Conservation (phyloP, 192 early-diverging fungal species). For the Gigaspora rosea region DNA sequence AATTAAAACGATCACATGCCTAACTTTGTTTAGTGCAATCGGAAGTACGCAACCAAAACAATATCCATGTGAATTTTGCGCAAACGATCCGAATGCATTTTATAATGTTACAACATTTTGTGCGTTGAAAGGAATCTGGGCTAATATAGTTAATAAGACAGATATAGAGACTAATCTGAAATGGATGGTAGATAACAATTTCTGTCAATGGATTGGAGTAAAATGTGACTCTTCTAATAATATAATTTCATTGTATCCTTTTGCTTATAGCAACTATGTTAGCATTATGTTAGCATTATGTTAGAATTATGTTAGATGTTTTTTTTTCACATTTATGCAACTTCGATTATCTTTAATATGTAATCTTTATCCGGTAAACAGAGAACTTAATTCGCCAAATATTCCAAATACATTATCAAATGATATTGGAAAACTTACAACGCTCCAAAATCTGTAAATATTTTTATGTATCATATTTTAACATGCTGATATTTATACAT, state of each 20-base stretch:
- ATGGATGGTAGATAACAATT: constrained; percentile 11
- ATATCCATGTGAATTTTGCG: constrained; percentile 21
- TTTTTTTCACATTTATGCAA: neutral
- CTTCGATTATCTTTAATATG: neutral
- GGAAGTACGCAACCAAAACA: neutral
- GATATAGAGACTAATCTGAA: neutral
- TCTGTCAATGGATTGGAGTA: constrained; percentile 19
- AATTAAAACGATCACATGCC: neutral
- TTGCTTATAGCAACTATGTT: neutral
- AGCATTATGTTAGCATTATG: neutral
- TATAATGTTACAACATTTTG: constrained; percentile 22
- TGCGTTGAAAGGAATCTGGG: neutral
- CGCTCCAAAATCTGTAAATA: constrained; percentile 8
- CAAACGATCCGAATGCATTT: neutral
- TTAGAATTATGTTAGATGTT: neutral
- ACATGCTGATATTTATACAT: neutral
- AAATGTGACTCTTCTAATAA: constrained; percentile 18
- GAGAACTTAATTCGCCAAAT: neutral
- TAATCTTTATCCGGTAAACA: neutral
- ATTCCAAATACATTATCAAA: neutral
- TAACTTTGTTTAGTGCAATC: neutral
- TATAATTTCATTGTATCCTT: constrained; percentile 12
- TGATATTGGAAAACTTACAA: neutral
- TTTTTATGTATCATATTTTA: neutral
- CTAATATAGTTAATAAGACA: constrained; percentile 5